Evolutionary conservation across 495 filamentous ascomycete species (phyloP).

Genomic region (Penicillium cinerascens): DNA sequence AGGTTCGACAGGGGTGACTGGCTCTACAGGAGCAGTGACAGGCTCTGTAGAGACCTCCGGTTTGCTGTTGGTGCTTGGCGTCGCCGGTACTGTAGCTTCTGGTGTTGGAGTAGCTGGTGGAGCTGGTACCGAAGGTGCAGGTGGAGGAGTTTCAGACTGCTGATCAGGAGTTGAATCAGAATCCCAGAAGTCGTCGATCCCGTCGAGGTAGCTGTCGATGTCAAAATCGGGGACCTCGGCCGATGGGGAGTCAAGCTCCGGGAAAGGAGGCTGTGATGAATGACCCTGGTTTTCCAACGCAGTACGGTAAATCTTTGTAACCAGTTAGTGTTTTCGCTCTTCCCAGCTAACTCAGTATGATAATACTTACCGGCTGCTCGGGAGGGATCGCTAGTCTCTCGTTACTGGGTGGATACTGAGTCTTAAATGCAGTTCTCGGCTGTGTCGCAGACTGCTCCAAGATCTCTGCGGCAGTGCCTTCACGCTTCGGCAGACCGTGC

Average conservation of each 20-base stretch:
- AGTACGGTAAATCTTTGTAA: constrained; percentile 33
- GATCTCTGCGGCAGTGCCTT: constrained; percentile 10
- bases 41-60: not conserved
- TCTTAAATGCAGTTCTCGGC: constrained; percentile 24
- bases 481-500: constrained; percentile 21
- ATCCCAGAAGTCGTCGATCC: constrained; percentile 21
- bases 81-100: not conserved
- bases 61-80: not conserved
- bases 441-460: constrained; percentile 17
- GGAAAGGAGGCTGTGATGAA: constrained; percentile 36
- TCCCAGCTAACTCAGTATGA: not conserved
- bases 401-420: constrained; percentile 36
- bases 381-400: constrained; percentile 24
- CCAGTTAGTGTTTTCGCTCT: not conserved
- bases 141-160: not conserved
- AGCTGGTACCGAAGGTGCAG: not conserved
- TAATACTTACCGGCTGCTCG: constrained; percentile 32
- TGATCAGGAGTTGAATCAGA: not conserved
- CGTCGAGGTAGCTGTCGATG: constrained; percentile 18
- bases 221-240: constrained; percentile 19
- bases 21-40: not conserved
- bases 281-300: constrained; percentile 42
- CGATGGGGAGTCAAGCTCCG: constrained; percentile 4
- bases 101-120: not conserved
- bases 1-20: too few relatives aligned